Evolutionary conservation across 768 basidiomycete genomes (phyloP).

Genomic region (Chalciporus sphaerocephalus): DNA sequence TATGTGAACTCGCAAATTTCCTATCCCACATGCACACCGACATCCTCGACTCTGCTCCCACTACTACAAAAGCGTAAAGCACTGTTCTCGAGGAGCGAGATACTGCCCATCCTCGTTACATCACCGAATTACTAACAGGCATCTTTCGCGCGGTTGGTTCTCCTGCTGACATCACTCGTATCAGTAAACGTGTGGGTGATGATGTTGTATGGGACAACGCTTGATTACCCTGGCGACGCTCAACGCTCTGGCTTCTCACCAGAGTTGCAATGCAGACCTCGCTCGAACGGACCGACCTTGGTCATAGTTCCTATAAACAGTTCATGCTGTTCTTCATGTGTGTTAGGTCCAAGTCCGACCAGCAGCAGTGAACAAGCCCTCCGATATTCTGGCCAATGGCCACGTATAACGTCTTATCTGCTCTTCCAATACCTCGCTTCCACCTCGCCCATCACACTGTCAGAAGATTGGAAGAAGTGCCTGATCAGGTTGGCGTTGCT

Average conservation of each 20-base stretch:
- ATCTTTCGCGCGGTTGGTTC: conserved; percentile 39
- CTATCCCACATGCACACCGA: conserved; percentile 34
- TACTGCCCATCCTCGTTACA: conserved; percentile 42
- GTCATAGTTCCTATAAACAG: conserved; percentile 25
- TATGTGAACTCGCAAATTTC: conserved; percentile 35
- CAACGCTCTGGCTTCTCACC: conserved; percentile 47
- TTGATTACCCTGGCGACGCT: conserved; percentile 45
- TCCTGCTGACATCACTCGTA: conserved; percentile 27
- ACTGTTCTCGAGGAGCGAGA: conserved; percentile 37
- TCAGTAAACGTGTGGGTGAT: conserved; percentile 44
- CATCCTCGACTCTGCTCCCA: conserved; percentile 32
- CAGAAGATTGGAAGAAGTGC: conserved; percentile 28
- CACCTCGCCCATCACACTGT: conserved; percentile 12
- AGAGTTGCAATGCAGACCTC: conserved; percentile 44
- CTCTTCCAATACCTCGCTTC: conserved; percentile 33
- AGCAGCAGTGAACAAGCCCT: conserved; percentile 18
- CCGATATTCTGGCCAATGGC: conserved; percentile 33
- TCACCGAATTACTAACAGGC: conserved; percentile 46
- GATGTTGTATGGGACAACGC: conserved; percentile 42
- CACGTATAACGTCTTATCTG: conserved; percentile 29
- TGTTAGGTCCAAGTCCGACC: conserved; percentile 16
- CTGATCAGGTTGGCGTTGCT: conserved; percentile 29
- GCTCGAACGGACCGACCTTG: conserved; percentile 15
- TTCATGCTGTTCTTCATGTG: conserved; percentile 34
- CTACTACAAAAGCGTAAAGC: conserved; percentile 36